Conservation (phyloP, 1,284 basidiomycete genomes). For the Cryptococcus sp. region DNA sequence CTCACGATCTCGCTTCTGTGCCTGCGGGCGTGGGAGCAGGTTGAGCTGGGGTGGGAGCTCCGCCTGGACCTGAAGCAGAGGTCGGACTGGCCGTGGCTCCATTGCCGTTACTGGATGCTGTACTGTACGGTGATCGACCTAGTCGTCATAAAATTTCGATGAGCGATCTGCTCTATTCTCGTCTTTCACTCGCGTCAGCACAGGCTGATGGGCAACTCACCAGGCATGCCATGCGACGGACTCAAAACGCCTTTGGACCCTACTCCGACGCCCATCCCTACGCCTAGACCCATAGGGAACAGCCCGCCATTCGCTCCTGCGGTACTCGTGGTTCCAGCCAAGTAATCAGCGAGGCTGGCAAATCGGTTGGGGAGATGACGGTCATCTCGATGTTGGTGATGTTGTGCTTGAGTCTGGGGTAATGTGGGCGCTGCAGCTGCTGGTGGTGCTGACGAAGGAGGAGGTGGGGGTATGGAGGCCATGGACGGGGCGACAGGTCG, state of each 20-base stretch:
- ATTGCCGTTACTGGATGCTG: not conserved
- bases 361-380: slow-evolving; percentile 18
- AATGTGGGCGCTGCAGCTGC: not conserved
- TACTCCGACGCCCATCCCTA: slow-evolving; percentile 14
- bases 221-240: not conserved
- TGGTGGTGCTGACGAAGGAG: not conserved
- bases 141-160: not conserved
- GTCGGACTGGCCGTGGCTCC: not conserved
- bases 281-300: slow-evolving; percentile 13
- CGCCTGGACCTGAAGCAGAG: not conserved
- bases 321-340: slow-evolving; percentile 21
- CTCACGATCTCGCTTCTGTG: slow-evolving; percentile 1
- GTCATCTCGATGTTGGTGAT: slow-evolving; percentile 3
- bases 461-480: not conserved
- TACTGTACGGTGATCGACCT: not conserved
- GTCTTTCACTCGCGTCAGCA: not conserved
- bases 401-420: slow-evolving; percentile 1
- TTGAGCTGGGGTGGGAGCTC: not conserved
- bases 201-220: not conserved
- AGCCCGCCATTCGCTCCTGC: slow-evolving; percentile 16
- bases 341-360: slow-evolving; percentile 35
- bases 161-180: not conserved
- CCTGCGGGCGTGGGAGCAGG: not conserved
- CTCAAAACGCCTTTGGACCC: slow-evolving; percentile 1
- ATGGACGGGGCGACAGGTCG: not conserved